Evolutionary conservation across 2,329 filamentous ascomycete species (phyloP).

Genomic region (Alternaria novae-zelandiae): DNA sequence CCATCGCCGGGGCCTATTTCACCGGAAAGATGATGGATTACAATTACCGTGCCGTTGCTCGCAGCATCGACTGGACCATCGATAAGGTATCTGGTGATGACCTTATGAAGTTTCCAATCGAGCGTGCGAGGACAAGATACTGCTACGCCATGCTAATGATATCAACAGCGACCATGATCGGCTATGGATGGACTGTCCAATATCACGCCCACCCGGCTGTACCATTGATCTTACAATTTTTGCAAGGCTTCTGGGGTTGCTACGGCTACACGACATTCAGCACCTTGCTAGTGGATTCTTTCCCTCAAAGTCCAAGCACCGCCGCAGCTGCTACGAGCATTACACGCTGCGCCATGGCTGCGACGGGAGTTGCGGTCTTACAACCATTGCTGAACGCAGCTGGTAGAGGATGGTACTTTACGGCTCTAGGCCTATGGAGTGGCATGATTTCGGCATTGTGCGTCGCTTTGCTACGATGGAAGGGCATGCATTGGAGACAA

Average conservation of each 20-base stretch:
- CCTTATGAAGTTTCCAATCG: background rate
- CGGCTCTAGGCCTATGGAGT: background rate
- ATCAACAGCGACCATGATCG: background rate
- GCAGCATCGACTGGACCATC: background rate
- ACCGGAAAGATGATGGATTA: background rate
- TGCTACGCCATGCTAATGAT: background rate
- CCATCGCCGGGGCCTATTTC: background rate
- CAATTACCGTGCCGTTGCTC: background rate
- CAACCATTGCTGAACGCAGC: background rate
- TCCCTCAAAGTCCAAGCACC: background rate
- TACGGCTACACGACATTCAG: background rate
- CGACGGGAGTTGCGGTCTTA: background rate
- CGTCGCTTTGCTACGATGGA: background rate
- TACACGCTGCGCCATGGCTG: background rate
- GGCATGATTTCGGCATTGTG: background rate
- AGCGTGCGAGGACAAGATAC: background rate
- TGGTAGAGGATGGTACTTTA: conserved; percentile 1
- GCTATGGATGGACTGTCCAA: background rate
- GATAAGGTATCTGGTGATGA: background rate
- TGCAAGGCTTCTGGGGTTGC: background rate
- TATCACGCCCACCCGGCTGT: background rate
- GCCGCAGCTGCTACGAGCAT: background rate
- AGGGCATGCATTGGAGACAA: background rate
- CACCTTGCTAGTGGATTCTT: background rate
- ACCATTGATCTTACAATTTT: background rate